Conservation (phyloP, 2,329 filamentous ascomycete genomes). For the Claviceps maximensis region DNA sequence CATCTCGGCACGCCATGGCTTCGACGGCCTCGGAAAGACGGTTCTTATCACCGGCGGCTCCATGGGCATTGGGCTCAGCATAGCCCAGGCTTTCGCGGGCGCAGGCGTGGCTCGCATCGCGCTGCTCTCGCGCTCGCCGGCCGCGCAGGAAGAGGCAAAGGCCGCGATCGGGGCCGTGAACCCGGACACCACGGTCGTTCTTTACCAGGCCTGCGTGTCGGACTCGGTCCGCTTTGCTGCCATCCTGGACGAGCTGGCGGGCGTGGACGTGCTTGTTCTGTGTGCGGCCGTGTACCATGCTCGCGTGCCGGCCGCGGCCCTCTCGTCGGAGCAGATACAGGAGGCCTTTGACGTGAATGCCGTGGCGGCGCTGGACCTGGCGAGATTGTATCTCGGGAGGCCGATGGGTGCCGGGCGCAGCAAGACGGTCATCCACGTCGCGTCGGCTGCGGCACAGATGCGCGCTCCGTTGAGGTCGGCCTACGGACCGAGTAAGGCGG, state of each 20-base stretch:
- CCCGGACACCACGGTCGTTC: not conserved
- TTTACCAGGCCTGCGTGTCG: not conserved
- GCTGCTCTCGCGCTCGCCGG: not conserved
- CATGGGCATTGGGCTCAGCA: not conserved
- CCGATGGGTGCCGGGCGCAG: too few species aligned
- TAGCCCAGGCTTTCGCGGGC: not conserved
- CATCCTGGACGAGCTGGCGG: not conserved
- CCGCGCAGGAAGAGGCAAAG: not conserved
- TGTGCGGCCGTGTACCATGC: not conserved
- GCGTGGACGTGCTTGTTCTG: not conserved
- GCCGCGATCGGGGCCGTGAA: not conserved
- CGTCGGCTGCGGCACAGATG: slow-evolving; percentile 1
- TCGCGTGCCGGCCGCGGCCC: not conserved
- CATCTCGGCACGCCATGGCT: slow-evolving; percentile 1
- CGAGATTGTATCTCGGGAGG: not conserved
- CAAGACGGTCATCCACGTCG: not conserved
- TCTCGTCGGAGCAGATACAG: not conserved
- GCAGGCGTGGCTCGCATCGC: not conserved
- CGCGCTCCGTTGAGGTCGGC: not conserved
- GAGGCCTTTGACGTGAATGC: not conserved
- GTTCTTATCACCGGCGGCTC: not conserved
- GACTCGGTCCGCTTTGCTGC: not conserved
- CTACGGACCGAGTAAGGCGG: slow-evolving; percentile 1
- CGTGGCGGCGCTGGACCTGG: not conserved
- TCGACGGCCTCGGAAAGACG: not conserved